Conservation (phyloP, 495 filamentous ascomycete species). For the Elasticomyces elasticus region DNA sequence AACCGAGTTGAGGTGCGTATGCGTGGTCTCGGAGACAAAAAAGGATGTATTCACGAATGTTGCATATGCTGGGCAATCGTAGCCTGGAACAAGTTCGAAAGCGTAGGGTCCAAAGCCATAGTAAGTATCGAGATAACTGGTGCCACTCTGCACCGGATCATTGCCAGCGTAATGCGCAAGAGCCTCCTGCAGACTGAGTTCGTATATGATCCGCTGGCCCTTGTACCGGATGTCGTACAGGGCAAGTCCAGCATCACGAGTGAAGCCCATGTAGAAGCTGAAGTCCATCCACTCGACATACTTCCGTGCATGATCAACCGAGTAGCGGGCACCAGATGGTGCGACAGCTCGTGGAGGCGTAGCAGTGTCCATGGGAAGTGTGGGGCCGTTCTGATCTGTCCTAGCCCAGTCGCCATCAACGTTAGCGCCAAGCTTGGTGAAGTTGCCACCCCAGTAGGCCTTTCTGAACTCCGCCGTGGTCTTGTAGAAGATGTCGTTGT, state of each 20-base stretch:
- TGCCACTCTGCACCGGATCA: constrained; percentile 32
- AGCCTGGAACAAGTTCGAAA: constrained; percentile 39
- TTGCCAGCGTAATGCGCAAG: constrained; percentile 44
- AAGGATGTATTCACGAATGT: constrained; percentile 36
- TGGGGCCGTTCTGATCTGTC: constrained; percentile 30
- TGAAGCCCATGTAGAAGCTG: constrained; percentile 40
- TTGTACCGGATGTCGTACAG: constrained; percentile 42
- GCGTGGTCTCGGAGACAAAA: constrained; percentile 33
- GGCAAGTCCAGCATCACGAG: constrained; percentile 34
- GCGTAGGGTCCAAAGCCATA: constrained; percentile 39
- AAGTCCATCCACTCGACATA: constrained; percentile 47
- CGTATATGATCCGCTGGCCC: constrained; percentile 44
- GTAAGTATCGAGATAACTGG: constrained; percentile 37
- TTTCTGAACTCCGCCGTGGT: constrained; percentile 36
- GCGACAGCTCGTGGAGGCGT: constrained; percentile 33
- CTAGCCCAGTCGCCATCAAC: constrained; percentile 38
- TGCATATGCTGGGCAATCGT: constrained; percentile 41
- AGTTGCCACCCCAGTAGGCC: constrained; percentile 34
- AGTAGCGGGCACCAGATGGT: constrained; percentile 34
- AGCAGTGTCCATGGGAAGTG: constrained; percentile 30
- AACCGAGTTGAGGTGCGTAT: constrained; percentile 36
- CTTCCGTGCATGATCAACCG: constrained; percentile 37
- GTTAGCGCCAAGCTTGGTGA: constrained; percentile 36
- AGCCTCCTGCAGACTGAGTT: constrained; percentile 45
- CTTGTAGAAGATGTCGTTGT: constrained; percentile 41